Percentiles rank a stretch among this genome's conserved stretches.
Conservation (phyloP, 1,139 yeast genomes). For the Saccharomycopsis phalli region DNA sequence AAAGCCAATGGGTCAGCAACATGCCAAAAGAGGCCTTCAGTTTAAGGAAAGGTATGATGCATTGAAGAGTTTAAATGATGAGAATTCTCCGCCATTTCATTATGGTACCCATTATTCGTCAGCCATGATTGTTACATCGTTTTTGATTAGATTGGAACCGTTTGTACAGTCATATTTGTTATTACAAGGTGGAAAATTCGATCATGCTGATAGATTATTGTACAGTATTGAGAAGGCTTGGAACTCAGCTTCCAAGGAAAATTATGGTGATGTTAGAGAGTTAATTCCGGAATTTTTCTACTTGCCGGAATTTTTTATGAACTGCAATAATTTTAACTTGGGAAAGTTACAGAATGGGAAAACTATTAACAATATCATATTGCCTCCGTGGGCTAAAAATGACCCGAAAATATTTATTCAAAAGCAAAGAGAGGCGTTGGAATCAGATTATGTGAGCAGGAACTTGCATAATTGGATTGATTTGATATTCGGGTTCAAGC, state of each 20-base stretch:
- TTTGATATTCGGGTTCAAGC: slow-evolving; percentile 70
- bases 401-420: slow-evolving; percentile 65
- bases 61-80: slow-evolving; percentile 44
- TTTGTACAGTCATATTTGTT: slow-evolving; percentile 69
- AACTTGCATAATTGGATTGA: slow-evolving; percentile 79
- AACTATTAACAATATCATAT: slow-evolving; percentile 47
- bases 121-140: slow-evolving; percentile 84
- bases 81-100: slow-evolving; percentile 62
- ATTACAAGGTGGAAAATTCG: slow-evolving; percentile 80
- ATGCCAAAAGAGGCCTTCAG: slow-evolving; percentile 44
- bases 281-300: slow-evolving; percentile 77
- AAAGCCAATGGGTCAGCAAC: slow-evolving; percentile 88
- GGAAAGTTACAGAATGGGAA: slow-evolving; percentile 61
- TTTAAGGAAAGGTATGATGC: slow-evolving; percentile 68
- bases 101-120: slow-evolving; percentile 90
- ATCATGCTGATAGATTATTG: slow-evolving; percentile 76
- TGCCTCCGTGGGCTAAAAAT: slow-evolving; percentile 78
- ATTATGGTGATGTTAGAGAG: slow-evolving; percentile 81
- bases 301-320: slow-evolving; percentile 64
- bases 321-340: slow-evolving; percentile 55
- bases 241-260: slow-evolving; percentile 68
- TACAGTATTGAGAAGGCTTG: slow-evolving; percentile 67
- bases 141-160: slow-evolving; percentile 65
- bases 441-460: slow-evolving; percentile 68
- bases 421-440: slow-evolving; percentile 73